Conservation (phyloP, 192 early-diverging fungal genomes). For the Backusella liffmaniae region DNA sequence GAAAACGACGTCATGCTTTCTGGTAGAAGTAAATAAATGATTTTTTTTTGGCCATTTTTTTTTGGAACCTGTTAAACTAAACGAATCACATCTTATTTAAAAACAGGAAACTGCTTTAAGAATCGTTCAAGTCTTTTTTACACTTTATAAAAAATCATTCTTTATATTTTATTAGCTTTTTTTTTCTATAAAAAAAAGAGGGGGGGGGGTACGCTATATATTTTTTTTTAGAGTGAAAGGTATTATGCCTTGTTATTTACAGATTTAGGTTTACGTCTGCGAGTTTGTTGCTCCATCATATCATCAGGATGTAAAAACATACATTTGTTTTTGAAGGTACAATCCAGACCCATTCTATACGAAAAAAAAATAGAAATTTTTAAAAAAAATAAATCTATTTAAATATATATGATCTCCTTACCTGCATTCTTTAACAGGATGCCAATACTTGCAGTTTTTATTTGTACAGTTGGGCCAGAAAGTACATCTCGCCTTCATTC, state of each 20-base stretch:
- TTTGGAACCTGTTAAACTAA: too few relatives aligned
- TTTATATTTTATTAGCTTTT: too few relatives aligned
- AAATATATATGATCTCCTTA: slow-evolving; percentile 15
- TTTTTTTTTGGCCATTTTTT: too few relatives aligned
- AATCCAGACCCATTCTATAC: neutral
- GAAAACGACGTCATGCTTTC: too few relatives aligned
- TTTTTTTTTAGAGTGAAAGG: neutral
- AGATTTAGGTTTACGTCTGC: neutral
- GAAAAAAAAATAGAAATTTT: slow-evolving; percentile 2
- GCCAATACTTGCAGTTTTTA: slow-evolving; percentile 53
- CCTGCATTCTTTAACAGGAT: slow-evolving; percentile 45
- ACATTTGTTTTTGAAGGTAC: slow-evolving; percentile 8
- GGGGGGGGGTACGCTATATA: too few relatives aligned
- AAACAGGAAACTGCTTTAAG: too few relatives aligned
- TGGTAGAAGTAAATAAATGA: too few relatives aligned
- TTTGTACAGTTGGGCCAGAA: slow-evolving; percentile 55
- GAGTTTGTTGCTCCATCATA: neutral
- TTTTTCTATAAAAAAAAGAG: too few relatives aligned
- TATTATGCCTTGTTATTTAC: neutral
- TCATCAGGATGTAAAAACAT: slow-evolving; percentile 13
- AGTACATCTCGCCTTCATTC: slow-evolving; percentile 34
- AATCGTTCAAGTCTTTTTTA: too few relatives aligned
- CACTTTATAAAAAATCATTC: too few relatives aligned
- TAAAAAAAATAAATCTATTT: neutral
- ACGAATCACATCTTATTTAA: too few relatives aligned